phyloP scores from a whole-genome alignment of 2,329 filamentous ascomycete species.

The Colletotrichum tropicicola region DNA sequence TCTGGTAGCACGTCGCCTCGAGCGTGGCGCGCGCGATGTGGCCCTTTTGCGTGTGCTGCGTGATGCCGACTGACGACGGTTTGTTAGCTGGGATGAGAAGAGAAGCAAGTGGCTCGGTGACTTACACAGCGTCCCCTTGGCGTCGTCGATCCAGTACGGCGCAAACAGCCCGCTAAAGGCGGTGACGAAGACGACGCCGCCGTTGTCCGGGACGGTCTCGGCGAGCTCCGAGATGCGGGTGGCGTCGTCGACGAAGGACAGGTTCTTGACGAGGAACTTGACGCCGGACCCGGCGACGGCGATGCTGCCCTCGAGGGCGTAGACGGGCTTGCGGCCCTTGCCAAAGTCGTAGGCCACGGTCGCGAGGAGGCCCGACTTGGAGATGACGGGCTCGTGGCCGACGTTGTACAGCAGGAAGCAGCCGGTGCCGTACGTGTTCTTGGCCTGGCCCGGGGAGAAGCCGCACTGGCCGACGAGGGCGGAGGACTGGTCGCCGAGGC shows the following conservation, averaged over 20 bases:
- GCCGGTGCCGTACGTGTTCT: constrained; percentile 92
- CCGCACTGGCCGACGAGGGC: constrained; percentile 88
- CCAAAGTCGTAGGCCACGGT: constrained; percentile 89
- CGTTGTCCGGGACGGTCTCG: constrained; percentile 72
- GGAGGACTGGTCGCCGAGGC: constrained; percentile 86
- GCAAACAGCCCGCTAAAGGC: constrained; percentile 92
- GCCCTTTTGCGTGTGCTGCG: constrained; percentile 83
- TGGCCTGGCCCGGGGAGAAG: constrained; percentile 82
- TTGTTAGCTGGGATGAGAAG: not conserved
- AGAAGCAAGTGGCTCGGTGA: constrained; percentile 37
- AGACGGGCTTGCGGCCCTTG: constrained; percentile 67
- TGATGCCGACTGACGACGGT: constrained; percentile 74
- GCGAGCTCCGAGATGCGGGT: constrained; percentile 61
- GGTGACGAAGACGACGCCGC: constrained; percentile 87
- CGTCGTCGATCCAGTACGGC: constrained; percentile 95
- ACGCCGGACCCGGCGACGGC: constrained; percentile 84
- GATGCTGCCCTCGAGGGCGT: constrained; percentile 85
- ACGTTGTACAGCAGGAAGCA: constrained; percentile 93
- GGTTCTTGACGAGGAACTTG: constrained; percentile 75
- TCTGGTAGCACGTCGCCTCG: constrained; percentile 92
- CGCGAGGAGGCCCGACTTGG: constrained; percentile 82
- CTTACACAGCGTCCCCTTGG: constrained; percentile 84
- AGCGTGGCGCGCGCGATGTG: constrained; percentile 91
- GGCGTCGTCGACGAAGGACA: constrained; percentile 65
- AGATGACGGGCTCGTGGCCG: constrained; percentile 85